Evolutionary conservation across 2,329 filamentous ascomycete genomes (phyloP).

Genomic region (Colletotrichum sojae): DNA sequence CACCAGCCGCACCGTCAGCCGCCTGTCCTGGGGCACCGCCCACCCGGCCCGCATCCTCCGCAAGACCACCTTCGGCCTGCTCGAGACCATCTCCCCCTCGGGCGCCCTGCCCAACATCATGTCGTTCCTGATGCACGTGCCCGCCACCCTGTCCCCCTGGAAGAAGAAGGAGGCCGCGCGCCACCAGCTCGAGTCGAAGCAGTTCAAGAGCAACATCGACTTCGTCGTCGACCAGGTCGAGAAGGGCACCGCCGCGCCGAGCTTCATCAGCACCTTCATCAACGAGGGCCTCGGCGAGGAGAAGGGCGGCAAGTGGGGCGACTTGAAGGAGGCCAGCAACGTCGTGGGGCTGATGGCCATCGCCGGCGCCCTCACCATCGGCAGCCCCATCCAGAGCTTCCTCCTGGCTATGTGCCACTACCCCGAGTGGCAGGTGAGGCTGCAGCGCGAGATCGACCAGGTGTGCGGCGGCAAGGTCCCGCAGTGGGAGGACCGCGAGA

Average conservation of each 20-base stretch:
- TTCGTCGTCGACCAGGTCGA: slow-evolving; percentile 53
- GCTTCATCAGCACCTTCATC: slow-evolving; percentile 59
- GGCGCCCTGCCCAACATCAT: slow-evolving; percentile 60
- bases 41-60: slow-evolving; percentile 57
- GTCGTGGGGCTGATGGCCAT: slow-evolving; percentile 62
- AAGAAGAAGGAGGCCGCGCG: slow-evolving; percentile 58
- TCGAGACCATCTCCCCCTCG: slow-evolving; percentile 61
- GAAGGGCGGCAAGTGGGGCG: slow-evolving; percentile 46
- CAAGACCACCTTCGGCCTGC: slow-evolving; percentile 61
- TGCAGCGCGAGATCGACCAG: slow-evolving; percentile 58
- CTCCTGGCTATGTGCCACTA: slow-evolving; percentile 49
- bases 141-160: slow-evolving; percentile 58
- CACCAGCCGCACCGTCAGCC: slow-evolving; percentile 60
- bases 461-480: slow-evolving; percentile 59
- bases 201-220: slow-evolving; percentile 55
- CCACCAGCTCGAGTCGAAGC: slow-evolving; percentile 55
- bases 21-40: slow-evolving; percentile 61
- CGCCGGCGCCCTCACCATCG: slow-evolving; percentile 60
- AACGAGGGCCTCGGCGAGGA: slow-evolving; percentile 48
- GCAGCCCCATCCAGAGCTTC: slow-evolving; percentile 57
- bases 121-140: slow-evolving; percentile 56
- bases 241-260: slow-evolving; percentile 53
- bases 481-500: slow-evolving; percentile 54
- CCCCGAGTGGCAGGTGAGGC: slow-evolving; percentile 51
- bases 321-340: slow-evolving; percentile 57